Base-by-base conservation (phyloP, 1,284 basidiomycete species). In the Chiua sp. region DNA sequence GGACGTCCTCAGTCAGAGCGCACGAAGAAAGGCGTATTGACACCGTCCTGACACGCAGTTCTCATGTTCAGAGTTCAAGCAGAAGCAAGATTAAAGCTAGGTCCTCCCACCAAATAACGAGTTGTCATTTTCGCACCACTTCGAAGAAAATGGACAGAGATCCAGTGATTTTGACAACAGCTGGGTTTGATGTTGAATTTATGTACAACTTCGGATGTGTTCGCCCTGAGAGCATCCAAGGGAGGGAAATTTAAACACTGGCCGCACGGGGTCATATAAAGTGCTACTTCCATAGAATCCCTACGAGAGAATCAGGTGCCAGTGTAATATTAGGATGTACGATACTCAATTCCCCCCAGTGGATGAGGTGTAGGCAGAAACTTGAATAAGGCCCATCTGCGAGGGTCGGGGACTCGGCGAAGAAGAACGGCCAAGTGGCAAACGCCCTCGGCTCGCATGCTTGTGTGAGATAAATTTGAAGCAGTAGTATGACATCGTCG, bases 301-400 rank as follows among this genome's bases (percentile, higher is more conserved):
- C 26, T 26, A 26, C 26, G 26, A 26, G 26, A 26, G 26, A 26
- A 26, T 26, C 26, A 26, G 26, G 26, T 3, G 91, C 91, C 80
- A 88, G 86, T 67, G 91, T 91, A n/a, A 86, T 90, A 3, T 90
- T 92, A 4, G 91, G 90, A 67, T 87, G 84, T 87, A 70, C 91
- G 93, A 26, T 5, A 26, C 26, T 26, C 26, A 5, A 26, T 26
- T 26, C 57, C 91, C 91, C 65, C 84, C 86, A 1, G 80, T 77
- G 47, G 83, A 26, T 26, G 26, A 26, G 26, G 26, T 26, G 26
- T 26, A 26, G 26, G 26, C 26, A 26, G 26, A 26, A 26, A 26
- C 26, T 26, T 26, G 26, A 26, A 26, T 26, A 26, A 26, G 26
- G 26, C 26, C 26, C 26, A 26, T 26, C 26, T 26, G 26, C 3